phyloP scores from a whole-genome alignment of 1,139 yeast species.

The Sporopachydermia cereana region DNA sequence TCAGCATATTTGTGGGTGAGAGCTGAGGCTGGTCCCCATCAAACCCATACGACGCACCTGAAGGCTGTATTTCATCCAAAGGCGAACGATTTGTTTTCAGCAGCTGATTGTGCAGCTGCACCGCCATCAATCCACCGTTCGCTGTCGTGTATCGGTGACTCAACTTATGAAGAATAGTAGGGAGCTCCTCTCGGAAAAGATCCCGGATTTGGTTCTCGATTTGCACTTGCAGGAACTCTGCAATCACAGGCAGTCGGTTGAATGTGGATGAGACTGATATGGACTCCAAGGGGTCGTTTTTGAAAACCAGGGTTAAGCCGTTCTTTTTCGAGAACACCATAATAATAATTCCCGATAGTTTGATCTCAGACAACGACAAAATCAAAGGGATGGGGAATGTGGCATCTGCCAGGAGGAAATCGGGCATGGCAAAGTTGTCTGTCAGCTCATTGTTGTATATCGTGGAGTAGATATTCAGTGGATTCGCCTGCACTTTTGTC shows the following conservation, averaged over 20 bases:
- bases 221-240: slow-evolving; percentile 54
- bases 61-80: slow-evolving; percentile 2
- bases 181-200: slow-evolving; percentile 64
- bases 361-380: slow-evolving; percentile 48
- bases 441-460: slow-evolving; percentile 29
- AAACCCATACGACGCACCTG: slow-evolving; percentile 22
- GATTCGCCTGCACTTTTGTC: slow-evolving; percentile 65
- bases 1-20: slow-evolving; percentile 59
- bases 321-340: slow-evolving; percentile 58
- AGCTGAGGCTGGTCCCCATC: slow-evolving; percentile 45
- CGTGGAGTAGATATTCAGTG: slow-evolving; percentile 43
- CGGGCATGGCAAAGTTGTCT: slow-evolving; percentile 38
- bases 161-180: slow-evolving; percentile 60
- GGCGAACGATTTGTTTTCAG: slow-evolving; percentile 9
- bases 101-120: slow-evolving; percentile 12
- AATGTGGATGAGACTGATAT: slow-evolving; percentile 62
- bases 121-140: slow-evolving; percentile 17
- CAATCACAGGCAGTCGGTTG: slow-evolving; percentile 64
- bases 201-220: slow-evolving; percentile 63
- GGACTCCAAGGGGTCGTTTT: slow-evolving; percentile 68
- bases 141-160: slow-evolving; percentile 56
- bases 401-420: slow-evolving; percentile 41
- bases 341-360: slow-evolving; percentile 55
- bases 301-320: slow-evolving; percentile 61
- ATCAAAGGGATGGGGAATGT: slow-evolving; percentile 59